phyloP scores from a whole-genome alignment of 306 rosid genomes.

The Phaseolus lunatus region DNA sequence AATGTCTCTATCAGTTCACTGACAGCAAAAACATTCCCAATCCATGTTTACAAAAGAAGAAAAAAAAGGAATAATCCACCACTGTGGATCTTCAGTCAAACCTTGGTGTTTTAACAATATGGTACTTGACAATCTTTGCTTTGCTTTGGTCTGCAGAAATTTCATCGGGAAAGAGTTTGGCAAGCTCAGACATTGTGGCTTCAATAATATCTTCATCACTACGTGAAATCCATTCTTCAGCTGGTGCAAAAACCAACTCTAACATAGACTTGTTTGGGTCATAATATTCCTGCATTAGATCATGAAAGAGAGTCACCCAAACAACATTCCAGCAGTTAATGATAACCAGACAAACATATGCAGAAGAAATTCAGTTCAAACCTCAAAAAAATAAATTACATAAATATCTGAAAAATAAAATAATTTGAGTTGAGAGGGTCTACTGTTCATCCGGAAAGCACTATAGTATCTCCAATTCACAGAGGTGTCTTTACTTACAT shows the following conservation, averaged over 20 bases:
- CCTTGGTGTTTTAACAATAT: constrained; percentile 97
- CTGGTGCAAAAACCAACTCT: constrained; percentile 98
- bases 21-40: constrained; percentile 10
- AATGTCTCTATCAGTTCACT: constrained; percentile 2
- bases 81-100: constrained; percentile 45
- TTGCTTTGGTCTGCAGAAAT: constrained; percentile 91
- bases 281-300: constrained; percentile 79
- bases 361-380: constrained; percentile 31
- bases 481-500: not conserved
- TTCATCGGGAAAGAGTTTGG: constrained; percentile 96
- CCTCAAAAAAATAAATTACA: not conserved
- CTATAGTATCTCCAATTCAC: constrained; percentile 9
- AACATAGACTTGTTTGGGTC: constrained; percentile 90
- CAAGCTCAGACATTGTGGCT: constrained; percentile 96
- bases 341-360: constrained; percentile 23
- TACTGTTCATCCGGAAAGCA: constrained; percentile 13
- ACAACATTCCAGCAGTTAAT: constrained; percentile 11
- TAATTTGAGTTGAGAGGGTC: not conserved
- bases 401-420: constrained; percentile 32
- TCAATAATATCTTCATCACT: constrained; percentile 83
- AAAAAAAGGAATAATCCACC: constrained; percentile 23
- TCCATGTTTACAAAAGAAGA: constrained; percentile 17
- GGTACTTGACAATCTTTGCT: constrained; percentile 94
- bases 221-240: constrained; percentile 92
- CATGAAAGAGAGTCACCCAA: constrained; percentile 37